Conservation (phyloP, 306 rosid species). For the Cucurbita pepo region DNA sequence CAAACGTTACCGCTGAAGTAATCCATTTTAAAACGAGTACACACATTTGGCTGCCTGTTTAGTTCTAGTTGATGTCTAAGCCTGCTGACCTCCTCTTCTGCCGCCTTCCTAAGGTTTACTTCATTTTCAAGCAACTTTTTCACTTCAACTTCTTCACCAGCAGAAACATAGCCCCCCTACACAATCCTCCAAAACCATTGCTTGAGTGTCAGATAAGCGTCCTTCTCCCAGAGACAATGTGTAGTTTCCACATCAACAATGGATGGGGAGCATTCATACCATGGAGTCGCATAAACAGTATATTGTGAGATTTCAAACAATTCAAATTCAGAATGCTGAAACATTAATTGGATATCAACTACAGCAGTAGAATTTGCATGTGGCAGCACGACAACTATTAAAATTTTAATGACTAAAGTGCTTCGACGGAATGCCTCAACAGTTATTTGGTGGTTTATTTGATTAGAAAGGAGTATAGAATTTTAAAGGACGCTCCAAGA, state of each 20-base stretch:
- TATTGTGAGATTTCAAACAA: background rate
- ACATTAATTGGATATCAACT: background rate
- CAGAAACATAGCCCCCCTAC: slow-evolving; percentile 34
- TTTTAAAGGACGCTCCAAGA: background rate
- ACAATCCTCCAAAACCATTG: slow-evolving; percentile 7
- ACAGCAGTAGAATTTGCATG: background rate
- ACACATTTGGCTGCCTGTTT: slow-evolving; percentile 34
- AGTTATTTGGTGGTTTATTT: background rate
- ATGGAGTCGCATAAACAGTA: background rate
- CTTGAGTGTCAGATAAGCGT: background rate
- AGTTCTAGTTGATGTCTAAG: slow-evolving; percentile 38
- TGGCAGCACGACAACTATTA: background rate
- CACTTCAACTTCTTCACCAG: slow-evolving; percentile 40
- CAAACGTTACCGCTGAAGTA: background rate
- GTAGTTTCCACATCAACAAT: background rate
- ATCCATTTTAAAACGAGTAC: background rate
- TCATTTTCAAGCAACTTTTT: slow-evolving; percentile 56
- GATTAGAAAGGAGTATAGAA: background rate
- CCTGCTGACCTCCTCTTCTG: slow-evolving; percentile 59
- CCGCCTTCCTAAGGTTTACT: slow-evolving; percentile 37
- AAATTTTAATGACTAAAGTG: background rate
- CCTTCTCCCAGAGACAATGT: background rate
- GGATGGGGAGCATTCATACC: background rate
- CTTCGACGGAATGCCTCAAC: background rate
- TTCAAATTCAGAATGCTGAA: background rate